phyloP scores from a whole-genome alignment of 371 early-diverging fungal genomes.

The Apophysomyces trapeziformis region DNA sequence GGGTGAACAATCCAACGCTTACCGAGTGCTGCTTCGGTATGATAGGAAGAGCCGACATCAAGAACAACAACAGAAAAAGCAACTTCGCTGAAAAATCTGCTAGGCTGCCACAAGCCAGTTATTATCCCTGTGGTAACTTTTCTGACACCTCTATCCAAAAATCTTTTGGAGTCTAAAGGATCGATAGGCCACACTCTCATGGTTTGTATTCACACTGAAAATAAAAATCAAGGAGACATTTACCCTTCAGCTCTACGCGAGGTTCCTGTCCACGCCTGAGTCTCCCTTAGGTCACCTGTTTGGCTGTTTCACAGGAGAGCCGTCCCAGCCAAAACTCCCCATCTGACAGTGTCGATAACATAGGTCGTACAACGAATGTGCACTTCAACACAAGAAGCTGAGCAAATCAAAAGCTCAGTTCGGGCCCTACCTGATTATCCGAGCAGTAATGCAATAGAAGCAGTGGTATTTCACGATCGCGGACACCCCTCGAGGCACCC shows the following conservation, averaged over 20 bases:
- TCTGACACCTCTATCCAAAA: slow-evolving; percentile 66
- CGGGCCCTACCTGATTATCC: slow-evolving; percentile 52
- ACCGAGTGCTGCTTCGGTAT: slow-evolving; percentile 65
- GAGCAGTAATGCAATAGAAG: slow-evolving; percentile 64
- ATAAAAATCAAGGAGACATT: slow-evolving; percentile 63
- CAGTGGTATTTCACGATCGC: slow-evolving; percentile 64
- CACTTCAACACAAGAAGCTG: slow-evolving; percentile 38
- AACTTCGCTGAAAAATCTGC: slow-evolving; percentile 66
- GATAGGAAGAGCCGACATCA: slow-evolving; percentile 77
- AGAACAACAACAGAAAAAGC: slow-evolving; percentile 68
- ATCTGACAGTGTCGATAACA: slow-evolving; percentile 65
- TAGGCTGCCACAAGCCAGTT: slow-evolving; percentile 76
- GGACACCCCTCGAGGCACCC: slow-evolving; percentile 8
- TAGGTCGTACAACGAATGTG: slow-evolving; percentile 42
- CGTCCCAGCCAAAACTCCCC: slow-evolving; percentile 70
- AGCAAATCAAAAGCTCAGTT: no score
- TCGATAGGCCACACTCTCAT: slow-evolving; percentile 65
- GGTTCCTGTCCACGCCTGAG: slow-evolving; percentile 70
- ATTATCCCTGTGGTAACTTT: slow-evolving; percentile 79
- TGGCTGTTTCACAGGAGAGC: slow-evolving; percentile 70
- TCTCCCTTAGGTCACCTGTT: slow-evolving; percentile 70
- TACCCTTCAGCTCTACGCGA: slow-evolving; percentile 68
- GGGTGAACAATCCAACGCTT: no score
- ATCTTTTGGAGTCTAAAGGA: slow-evolving; percentile 60
- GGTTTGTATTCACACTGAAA: slow-evolving; percentile 48